A percentile compares a stretch with the other conserved stretches of the same genome.
Conservation (phyloP, 2,329 filamentous ascomycete genomes). For the Neopestalotiopsis rosae region DNA sequence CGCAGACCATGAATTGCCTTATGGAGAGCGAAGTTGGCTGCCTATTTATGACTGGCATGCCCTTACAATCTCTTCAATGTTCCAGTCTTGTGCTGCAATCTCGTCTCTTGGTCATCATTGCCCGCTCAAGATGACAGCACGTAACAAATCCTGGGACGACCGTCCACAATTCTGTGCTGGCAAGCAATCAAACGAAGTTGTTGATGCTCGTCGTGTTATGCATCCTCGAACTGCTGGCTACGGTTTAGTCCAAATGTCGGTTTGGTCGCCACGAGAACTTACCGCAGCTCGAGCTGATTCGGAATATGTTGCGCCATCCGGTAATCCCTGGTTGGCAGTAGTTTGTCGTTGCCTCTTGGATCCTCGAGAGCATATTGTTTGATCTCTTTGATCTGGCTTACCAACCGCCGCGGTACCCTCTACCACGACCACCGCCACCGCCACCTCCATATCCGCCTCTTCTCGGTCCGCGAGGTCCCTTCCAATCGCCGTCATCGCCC, state of each 20-base stretch:
- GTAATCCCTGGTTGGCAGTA: background rate
- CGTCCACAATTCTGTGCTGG: background rate
- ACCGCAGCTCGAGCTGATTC: background rate
- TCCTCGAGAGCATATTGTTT: background rate
- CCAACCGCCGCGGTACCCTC: constrained; percentile 53
- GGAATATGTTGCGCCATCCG: background rate
- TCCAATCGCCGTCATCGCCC: constrained; percentile 49
- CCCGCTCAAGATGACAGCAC: no score
- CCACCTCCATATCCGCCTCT: constrained; percentile 61
- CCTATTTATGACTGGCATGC: no score
- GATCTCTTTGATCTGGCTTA: constrained; percentile 26
- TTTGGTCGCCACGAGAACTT: background rate
- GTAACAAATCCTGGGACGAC: background rate
- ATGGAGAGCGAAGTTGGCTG: no score
- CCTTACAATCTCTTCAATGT: no score
- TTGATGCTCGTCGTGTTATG: background rate
- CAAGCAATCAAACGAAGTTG: background rate
- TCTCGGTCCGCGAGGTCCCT: constrained; percentile 55
- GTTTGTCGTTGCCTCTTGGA: background rate
- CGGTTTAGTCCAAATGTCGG: background rate
- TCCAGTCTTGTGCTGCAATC: no score
- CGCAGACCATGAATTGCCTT: no score
- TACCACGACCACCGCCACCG: constrained; percentile 52
- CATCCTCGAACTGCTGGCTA: background rate
- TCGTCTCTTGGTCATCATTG: no score